Evolutionary conservation across 306 rosid species (phyloP), one percentile per base, ranked within the genome.

Genomic region (Pachyrhizus erosus): DNA sequence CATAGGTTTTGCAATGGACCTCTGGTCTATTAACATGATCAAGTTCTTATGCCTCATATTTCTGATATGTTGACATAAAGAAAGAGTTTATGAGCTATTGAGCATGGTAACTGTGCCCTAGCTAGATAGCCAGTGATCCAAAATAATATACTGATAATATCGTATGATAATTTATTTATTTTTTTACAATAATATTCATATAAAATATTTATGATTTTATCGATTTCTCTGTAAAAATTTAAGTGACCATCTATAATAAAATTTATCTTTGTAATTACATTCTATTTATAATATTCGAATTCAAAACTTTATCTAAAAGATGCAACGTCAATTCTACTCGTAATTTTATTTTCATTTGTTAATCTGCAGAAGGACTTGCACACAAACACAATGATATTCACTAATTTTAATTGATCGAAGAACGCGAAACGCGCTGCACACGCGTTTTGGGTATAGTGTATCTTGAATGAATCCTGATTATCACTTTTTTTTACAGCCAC

Each of bases 51-150:
- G n/a, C 8, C 34, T 73, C 29, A 17, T 72, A 31, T 29, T 29
- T 72, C 6, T 26, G 61, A 24, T 7, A 17, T 51, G 10, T 72
- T 4, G 58, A 42, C 18, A 69, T 45, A 46, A 27, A 8, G 4
- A 46, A 46, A 26, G 14, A 15, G 27, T n/a, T 0, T 29, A 51
- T 10, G 65, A 29, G n/a, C 67, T 60, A 60, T 37, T 1, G 40
- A 72, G 17, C 62, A 7, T 29, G 23, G 29, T 13, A 49, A 43
- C 24, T 45, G 29, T 71, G 76, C 76, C 76, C 76, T 71, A 70
- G 49, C 17, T 23, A 66, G 17, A 9, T 58, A 23, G 13, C 42
- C 11, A 5, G 70, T 8, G 70, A 33, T 65, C 70, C 43, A 26
- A 26, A 26, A 26, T 62, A 13, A 61, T 13, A 15, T 0, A 5